Conservation (phyloP, 192 early-diverging fungal genomes). For the Nowakowskiella sp. region DNA sequence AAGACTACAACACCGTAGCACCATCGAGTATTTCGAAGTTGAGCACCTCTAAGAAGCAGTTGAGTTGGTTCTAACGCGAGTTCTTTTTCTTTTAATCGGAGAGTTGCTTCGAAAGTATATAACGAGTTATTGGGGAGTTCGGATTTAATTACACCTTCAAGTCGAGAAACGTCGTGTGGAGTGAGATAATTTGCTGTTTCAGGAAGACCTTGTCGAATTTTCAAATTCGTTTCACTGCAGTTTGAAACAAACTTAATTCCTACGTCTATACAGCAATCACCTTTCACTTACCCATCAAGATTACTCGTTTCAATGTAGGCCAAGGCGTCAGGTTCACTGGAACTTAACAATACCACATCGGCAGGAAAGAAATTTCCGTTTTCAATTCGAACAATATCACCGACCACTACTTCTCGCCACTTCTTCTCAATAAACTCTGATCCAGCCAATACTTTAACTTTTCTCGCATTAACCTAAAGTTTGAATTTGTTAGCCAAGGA, state of each 20-base stretch:
- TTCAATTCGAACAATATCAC: slow-evolving; percentile 87
- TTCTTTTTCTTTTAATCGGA: slow-evolving; percentile 60
- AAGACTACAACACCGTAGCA: slow-evolving; percentile 89
- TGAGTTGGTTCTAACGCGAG: slow-evolving; percentile 83
- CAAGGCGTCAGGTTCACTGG: slow-evolving; percentile 89
- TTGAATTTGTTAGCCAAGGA: no score
- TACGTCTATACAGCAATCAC: slow-evolving; percentile 7
- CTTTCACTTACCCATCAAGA: slow-evolving; percentile 69
- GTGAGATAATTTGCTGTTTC: slow-evolving; percentile 72
- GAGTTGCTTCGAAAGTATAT: slow-evolving; percentile 89
- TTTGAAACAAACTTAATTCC: slow-evolving; percentile 2
- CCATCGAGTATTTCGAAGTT: slow-evolving; percentile 91
- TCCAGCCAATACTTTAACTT: slow-evolving; percentile 32
- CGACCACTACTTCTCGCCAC: slow-evolving; percentile 79
- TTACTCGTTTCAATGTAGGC: slow-evolving; percentile 98
- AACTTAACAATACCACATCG: slow-evolving; percentile 83
- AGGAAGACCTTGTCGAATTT: slow-evolving; percentile 87
- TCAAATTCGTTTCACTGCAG: slow-evolving; percentile 88
- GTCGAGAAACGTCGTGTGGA: slow-evolving; percentile 53
- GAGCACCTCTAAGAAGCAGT: slow-evolving; percentile 87
- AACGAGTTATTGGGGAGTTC: slow-evolving; percentile 92
- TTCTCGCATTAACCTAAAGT: slow-evolving; percentile 34
- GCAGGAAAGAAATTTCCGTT: slow-evolving; percentile 85
- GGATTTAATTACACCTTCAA: slow-evolving; percentile 68
- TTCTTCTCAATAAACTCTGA: slow-evolving; percentile 61